Conservation (phyloP, 129 eudicot species). For the Flaveria bidentis region DNA sequence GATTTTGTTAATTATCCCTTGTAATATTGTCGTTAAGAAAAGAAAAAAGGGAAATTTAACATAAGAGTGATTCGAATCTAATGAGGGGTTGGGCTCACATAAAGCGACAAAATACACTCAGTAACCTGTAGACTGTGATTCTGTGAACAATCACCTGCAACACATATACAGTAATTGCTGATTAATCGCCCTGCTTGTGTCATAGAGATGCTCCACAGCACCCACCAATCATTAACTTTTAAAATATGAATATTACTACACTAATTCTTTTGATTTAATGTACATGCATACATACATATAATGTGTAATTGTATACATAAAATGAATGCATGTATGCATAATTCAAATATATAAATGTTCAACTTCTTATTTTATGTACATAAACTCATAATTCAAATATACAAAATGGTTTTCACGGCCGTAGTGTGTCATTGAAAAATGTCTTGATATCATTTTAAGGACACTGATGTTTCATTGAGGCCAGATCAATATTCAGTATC, state of each 20-base stretch:
- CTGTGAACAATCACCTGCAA: conserved; percentile 30
- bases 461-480: no score
- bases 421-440: no score
- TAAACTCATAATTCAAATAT: no score
- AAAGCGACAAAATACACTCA: conserved; percentile 21
- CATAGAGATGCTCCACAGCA: conserved; percentile 15
- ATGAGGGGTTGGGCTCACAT: conserved; percentile 19
- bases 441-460: no score
- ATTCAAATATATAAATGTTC: no score
- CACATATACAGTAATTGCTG: conserved; percentile 15
- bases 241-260: background rate
- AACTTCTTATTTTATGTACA: no score
- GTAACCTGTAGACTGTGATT: conserved; percentile 19
- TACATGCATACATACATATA: background rate
- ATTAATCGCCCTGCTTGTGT: conserved; percentile 17
- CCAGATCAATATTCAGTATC: no score
- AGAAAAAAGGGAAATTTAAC: background rate
- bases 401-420: no score
- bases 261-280: background rate
- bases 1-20: no score
- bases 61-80: conserved; percentile 12
- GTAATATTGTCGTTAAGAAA: no score
- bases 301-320: no score
- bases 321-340: no score
- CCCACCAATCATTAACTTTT: conserved; percentile 30